These are phyloP conservation scores for Posidonia australis DNA, from an alignment of 106 monocot species.

Conservation along the genomic window DNA sequence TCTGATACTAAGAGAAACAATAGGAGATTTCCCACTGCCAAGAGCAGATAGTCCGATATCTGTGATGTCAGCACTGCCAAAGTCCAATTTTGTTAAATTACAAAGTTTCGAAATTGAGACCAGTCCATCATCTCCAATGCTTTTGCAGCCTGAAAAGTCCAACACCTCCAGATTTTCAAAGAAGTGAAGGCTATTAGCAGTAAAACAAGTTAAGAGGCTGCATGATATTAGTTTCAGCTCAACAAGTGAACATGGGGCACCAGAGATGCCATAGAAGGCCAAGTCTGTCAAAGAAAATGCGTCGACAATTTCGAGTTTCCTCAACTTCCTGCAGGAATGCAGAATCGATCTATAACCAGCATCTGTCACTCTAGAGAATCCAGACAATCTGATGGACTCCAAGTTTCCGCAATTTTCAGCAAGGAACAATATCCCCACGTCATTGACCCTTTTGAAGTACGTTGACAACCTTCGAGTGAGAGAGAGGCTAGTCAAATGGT, in stretches of 20 bases:
- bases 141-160: conserved; percentile 65
- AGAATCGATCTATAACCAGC: conserved; percentile 66
- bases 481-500: conserved; percentile 40
- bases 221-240: conserved; percentile 71
- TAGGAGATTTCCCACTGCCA: conserved; percentile 36
- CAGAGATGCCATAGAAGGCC: conserved; percentile 49
- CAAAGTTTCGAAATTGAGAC: conserved; percentile 49
- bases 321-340: conserved; percentile 54
- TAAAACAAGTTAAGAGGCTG: conserved; percentile 50
- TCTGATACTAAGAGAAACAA: conserved; percentile 47
- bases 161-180: conserved; percentile 49
- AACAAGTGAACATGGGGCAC: conserved; percentile 22
- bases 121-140: conserved; percentile 59
- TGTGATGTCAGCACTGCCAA: conserved; percentile 56
- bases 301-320: conserved; percentile 51
- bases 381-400: conserved; percentile 52
- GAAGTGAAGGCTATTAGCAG: conserved; percentile 33
- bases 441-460: conserved; percentile 52
- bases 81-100: conserved; percentile 54
- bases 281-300: conserved; percentile 57
- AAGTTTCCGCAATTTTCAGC: conserved; percentile 52
- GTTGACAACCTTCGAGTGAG: conserved; percentile 31
- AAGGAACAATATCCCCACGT: conserved; percentile 58
- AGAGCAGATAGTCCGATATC: conserved; percentile 51
- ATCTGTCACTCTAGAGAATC: conserved; percentile 92